Evolutionary conservation across 108 stramenopile species (phyloP), one percentile per base, ranked within the genome.

Genomic region (Nitzschia sp.): DNA sequence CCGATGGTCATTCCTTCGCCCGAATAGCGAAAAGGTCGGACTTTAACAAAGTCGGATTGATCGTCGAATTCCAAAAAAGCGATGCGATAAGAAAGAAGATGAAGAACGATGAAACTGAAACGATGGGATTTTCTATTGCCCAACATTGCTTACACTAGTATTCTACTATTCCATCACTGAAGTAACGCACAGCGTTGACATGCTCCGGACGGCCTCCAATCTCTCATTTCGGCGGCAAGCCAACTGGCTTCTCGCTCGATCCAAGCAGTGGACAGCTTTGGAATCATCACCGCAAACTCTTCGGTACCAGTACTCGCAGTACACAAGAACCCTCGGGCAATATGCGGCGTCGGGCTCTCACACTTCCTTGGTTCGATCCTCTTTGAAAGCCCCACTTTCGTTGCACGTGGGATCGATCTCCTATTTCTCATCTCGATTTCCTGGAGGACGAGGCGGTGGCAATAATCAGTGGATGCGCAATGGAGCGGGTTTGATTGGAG

Each of bases 401-500:
- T 5, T 38, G 22, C 58, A 63, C 33, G 21, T 57, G 17, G 76
- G 81, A 26, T 53, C 72, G 0, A 60, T 77, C 23, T 59, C 81
- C 2, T 73, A 68, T 65, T 77, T 82, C 63, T 82, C 81, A 6
- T 69, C 68, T 22, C 58, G 63, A 34, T 71, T 66, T 22, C 45
- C 67, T 25, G 56, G 73, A 22, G 54, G 72, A 6, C 11, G 58
- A 1, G 70, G 71, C 26, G 60, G 80, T 48, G 23, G 48, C 33
- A 61, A 58, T 25, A 80, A 76, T 62, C 73, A 86, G 17, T 35
- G 87, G 34, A 58, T 71, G 30, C 69, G 79, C 47, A 57, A 31
- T 28, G 76, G 77, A 16, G 72, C 87, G 15, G 83, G 76, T 36
- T 52, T 83, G 47, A 9, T 87, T 0, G 89, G 85, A 27, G 80